These are phyloP conservation scores for Stachybotrys chlorohalonatus DNA, from an alignment of 2,329 filamentous ascomycete genomes.

Conservation along the genomic window DNA sequence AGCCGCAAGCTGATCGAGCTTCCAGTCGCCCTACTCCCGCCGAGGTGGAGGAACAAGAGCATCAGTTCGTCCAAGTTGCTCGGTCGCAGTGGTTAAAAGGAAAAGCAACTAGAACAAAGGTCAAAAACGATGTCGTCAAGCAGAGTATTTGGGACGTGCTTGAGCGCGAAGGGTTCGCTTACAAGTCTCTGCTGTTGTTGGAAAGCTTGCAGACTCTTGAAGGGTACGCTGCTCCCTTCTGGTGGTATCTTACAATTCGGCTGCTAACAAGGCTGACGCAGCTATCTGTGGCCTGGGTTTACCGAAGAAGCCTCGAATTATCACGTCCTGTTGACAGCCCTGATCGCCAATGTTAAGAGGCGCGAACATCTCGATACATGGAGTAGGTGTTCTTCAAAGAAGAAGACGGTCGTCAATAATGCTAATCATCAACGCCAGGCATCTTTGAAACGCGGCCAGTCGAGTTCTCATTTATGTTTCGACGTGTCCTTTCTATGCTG, in stretches of 20 bases:
- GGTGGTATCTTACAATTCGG: conserved; percentile 3
- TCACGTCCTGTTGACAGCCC: conserved; percentile 77
- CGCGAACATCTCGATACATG: conserved; percentile 82
- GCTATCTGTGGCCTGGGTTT: conserved; percentile 93
- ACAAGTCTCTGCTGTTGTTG: conserved; percentile 68
- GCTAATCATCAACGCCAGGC: conserved; percentile 32
- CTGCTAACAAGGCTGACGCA: conserved; percentile 23
- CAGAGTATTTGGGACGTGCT: conserved; percentile 81
- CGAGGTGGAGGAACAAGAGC: conserved; percentile 63
- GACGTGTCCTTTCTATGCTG: conserved; percentile 79
- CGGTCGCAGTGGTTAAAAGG: conserved; percentile 77
- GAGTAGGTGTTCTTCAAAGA: conserved; percentile 41
- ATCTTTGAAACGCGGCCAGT: conserved; percentile 68
- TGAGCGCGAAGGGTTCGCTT: conserved; percentile 70
- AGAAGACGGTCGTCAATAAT: not conserved
- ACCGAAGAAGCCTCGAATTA: conserved; percentile 82
- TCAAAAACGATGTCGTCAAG: conserved; percentile 80
- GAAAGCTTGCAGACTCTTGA: conserved; percentile 90
- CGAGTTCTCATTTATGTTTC: conserved; percentile 84
- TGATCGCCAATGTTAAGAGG: conserved; percentile 82
- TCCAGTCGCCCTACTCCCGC: conserved; percentile 46
- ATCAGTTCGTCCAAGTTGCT: conserved; percentile 66
- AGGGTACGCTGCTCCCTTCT: conserved; percentile 36
- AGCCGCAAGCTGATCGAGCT: conserved; percentile 28
- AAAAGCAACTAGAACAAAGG: conserved; percentile 55